Conservation (phyloP, 148 eudicot species). For the Dianthus caryophyllus region DNA sequence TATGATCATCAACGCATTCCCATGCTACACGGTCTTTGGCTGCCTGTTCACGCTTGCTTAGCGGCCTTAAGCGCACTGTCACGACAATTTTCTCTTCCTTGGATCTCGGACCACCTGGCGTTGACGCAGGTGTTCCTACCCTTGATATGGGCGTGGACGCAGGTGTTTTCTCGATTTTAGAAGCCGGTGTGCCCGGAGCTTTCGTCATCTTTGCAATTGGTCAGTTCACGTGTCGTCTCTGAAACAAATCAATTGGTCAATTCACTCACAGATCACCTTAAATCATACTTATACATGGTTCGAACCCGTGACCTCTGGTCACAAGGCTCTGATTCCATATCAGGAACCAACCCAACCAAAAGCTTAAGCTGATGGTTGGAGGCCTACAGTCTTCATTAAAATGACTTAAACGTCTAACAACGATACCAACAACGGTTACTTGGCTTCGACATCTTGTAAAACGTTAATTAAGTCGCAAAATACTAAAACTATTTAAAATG, state of each 20-base stretch:
- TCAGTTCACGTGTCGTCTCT: neutral
- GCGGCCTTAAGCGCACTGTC: constrained; percentile 79
- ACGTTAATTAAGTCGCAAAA: too few relatives aligned
- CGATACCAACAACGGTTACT: too few relatives aligned
- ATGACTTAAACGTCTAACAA: too few relatives aligned
- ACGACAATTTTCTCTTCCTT: constrained; percentile 88
- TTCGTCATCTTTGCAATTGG: constrained; percentile 44
- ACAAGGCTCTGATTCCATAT: too few relatives aligned
- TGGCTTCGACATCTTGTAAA: too few relatives aligned
- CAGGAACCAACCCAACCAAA: too few relatives aligned
- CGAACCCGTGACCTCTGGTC: too few relatives aligned
- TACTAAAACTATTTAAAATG: too few relatives aligned
- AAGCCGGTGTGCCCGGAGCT: constrained; percentile 53
- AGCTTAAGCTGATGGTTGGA: too few relatives aligned
- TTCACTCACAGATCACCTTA: too few relatives aligned
- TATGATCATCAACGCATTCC: constrained; percentile 38
- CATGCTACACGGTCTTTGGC: constrained; percentile 80
- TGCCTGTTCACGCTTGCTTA: constrained; percentile 62
- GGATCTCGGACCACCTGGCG: constrained; percentile 65
- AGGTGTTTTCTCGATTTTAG: constrained; percentile 27
- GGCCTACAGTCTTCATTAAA: too few relatives aligned
- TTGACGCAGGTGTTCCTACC: constrained; percentile 60
- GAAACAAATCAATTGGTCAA: neutral
- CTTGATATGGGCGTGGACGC: constrained; percentile 62
- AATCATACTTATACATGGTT: too few relatives aligned